A percentile compares a stretch with the other conserved stretches of the same genome.
phyloP scores from a whole-genome alignment of 169 alveolate genomes.

The Plasmodium knowlesi region DNA sequence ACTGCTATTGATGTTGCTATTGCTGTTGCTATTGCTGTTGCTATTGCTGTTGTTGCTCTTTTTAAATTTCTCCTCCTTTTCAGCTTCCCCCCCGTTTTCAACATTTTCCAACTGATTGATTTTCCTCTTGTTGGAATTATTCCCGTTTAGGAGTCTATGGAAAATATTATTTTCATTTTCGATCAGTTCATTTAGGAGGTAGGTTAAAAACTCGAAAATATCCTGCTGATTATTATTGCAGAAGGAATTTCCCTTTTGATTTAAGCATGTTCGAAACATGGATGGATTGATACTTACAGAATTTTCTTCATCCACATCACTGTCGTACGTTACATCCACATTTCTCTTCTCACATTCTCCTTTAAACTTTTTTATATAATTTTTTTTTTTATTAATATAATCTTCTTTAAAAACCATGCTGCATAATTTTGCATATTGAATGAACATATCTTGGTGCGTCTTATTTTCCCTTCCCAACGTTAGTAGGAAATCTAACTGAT shows the following conservation, averaged over 20 bases:
- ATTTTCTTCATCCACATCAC: constrained; percentile 65
- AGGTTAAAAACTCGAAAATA: constrained; percentile 33
- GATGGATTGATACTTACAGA: constrained; percentile 44
- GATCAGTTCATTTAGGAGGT: constrained; percentile 31
- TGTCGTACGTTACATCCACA: constrained; percentile 32
- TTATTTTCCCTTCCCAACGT: constrained; percentile 4
- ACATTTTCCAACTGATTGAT: background rate
- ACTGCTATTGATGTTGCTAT: no score
- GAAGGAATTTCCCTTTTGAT: constrained; percentile 22
- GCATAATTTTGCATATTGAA: constrained; percentile 44
- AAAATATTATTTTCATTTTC: constrained; percentile 48
- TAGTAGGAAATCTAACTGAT: constrained; percentile 5
- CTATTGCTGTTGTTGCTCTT: no score
- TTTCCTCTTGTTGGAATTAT: background rate
- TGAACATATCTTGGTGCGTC: constrained; percentile 42
- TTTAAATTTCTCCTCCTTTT: background rate
- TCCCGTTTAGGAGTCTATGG: constrained; percentile 9
- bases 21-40: no score
- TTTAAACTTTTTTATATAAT: constrained; percentile 45
- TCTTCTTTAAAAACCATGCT: constrained; percentile 35
- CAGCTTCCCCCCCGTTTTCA: background rate
- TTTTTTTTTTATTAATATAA: constrained; percentile 41
- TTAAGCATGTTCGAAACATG: constrained; percentile 56
- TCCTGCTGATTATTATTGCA: constrained; percentile 71
- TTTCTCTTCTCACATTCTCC: constrained; percentile 21